Evolutionary conservation across 1,284 basidiomycete species (phyloP), one percentile per base, ranked within the genome.

Genomic region (Austroboletus rostrupii): DNA sequence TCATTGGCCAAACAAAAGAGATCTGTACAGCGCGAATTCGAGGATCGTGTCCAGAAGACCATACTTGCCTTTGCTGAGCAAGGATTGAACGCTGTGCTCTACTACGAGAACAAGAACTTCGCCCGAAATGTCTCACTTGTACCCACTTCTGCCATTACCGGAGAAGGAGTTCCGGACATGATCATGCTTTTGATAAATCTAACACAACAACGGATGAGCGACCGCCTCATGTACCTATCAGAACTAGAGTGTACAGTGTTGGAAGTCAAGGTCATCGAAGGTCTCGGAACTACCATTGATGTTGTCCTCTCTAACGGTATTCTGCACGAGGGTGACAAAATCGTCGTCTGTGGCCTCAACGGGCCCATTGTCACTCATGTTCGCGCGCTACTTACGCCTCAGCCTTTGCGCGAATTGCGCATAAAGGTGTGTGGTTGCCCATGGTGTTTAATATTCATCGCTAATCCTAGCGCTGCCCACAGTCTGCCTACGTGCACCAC

Each of bases 91-190:
- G 85, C 97, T 35, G 85, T 89, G 48, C 83, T 94, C 52, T 99
- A 97, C 77, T 98, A 97, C 74, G 90, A 97, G 50, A 99, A 99
- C 85, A 97, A 93, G 75, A 94, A 84, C 72, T 90, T 97, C 59
- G 92, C 88, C 46, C 83, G 89, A 53, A 94, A 95, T 62, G 95
- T 99, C 56, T 97, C 94, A 11, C 78, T 99, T 40, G 96, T 99
- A 16, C 97, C 97, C 31, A 99, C 97, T 7, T 98, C 96, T 49
- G 97, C 97, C 28, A 85, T 96, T 69, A 97, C 96, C 1, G 97
- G 97, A 55, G 97, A 99, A 74, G 97, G 97, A 74, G 83, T 99
- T 21, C 97, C 97, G n/a, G 97, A 99, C 74, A 94, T 99, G 92
- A 94, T 99, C 70, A 92, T 95, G 86, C 80, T 99, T 32, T 85